Evolutionary conservation across 306 rosid genomes (phyloP), one percentile per base, ranked within the genome.

Genomic region (Rosa multiflora): DNA sequence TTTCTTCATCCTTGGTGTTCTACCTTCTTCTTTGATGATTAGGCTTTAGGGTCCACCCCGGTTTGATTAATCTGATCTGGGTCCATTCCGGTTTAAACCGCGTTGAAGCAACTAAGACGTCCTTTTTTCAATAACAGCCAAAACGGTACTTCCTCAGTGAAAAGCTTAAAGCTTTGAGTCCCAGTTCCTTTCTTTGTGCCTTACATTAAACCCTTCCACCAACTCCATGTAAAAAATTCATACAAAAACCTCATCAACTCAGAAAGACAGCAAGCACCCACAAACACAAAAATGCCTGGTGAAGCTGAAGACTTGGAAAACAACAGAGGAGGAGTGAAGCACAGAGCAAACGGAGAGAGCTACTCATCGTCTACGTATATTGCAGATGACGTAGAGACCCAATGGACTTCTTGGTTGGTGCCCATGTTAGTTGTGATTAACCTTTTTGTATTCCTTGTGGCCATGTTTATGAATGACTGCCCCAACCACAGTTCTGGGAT

Each of bases 361-460:
- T 26, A 72, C 79, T 74, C 87, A 12, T 79, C 91, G 20, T 63
- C 81, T 51, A 75, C 89, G 5, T 74, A 79, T 72, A 75, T 44
- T 49, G 14, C 71, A 37, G 90, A 86, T 43, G 90, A 83, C 63
- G 62, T 85, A 1, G 93, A 89, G 46, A 79, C 85, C 42, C 88
- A 81, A 43, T 92, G 94, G 97, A 89, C 85, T 40, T 90, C 97
- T 23, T 94, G 98, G 98, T 80, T 94, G 77, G 90, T 94, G 10
- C 97, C 97, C 17, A 20, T 88, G 76, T 77, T 94, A 59, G 90
- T 92, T n/a, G 88, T 84, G 48, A 91, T 88, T 12, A 94, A 90
- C 76, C 71, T 89, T 77, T 85, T 82, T 20, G 83, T 90, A 72
- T 90, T 92, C 78, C 13, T 94, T 77, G 82, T 78, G 49, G 83